Conservation (phyloP, 148 eudicot species). For the Fagopyrum esculentum region DNA sequence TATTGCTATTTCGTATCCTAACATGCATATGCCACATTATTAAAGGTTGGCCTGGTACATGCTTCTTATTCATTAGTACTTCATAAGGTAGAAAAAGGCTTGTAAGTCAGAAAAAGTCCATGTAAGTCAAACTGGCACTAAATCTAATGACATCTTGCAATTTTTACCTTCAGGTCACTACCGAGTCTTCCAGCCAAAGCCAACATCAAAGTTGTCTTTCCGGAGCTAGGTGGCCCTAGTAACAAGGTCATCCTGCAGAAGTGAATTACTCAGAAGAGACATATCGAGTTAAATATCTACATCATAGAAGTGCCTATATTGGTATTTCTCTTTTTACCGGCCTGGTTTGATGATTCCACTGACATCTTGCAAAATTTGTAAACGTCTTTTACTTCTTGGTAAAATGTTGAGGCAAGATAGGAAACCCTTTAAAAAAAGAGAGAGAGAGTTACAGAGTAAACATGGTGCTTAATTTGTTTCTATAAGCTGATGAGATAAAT, state of each 20-base stretch:
- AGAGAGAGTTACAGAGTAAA: neutral
- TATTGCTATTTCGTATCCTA: no score
- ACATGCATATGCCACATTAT: no score
- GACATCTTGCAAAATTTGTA: constrained; percentile 31
- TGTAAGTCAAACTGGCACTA: no score
- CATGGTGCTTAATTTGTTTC: neutral
- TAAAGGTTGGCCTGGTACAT: no score
- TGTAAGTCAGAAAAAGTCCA: no score
- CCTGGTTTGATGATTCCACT: constrained; percentile 40
- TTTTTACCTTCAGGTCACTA: constrained; percentile 28
- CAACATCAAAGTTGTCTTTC: constrained; percentile 56
- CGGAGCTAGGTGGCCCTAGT: constrained; percentile 69
- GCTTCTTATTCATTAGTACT: no score
- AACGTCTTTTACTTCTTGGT: constrained; percentile 27
- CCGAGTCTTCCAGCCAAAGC: constrained; percentile 61
- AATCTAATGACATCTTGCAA: neutral
- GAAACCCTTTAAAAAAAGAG: constrained; percentile 18
- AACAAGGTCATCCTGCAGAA: constrained; percentile 50
- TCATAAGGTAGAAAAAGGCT: no score
- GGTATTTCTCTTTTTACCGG: constrained; percentile 15
- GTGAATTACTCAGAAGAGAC: neutral
- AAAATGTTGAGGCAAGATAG: constrained; percentile 28
- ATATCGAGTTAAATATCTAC: no score
- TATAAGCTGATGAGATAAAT: neutral
- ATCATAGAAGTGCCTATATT: neutral